Evolutionary conservation across 2,329 filamentous ascomycete genomes (phyloP), one percentile per base, ranked within the genome.

Genomic region (Fusarium sp.): DNA sequence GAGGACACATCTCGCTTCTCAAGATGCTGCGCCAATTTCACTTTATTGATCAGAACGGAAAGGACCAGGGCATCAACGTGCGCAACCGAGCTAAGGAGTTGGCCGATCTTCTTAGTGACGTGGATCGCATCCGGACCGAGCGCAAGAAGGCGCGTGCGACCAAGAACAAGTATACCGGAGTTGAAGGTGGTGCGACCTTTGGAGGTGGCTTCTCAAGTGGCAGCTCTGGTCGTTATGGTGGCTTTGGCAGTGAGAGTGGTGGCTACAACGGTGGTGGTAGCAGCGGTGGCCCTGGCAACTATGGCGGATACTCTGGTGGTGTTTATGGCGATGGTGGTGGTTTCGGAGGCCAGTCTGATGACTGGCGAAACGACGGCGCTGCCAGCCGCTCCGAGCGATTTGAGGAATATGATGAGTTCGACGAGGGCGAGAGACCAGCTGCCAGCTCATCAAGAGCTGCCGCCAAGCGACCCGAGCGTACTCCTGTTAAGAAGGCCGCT

Each of bases 11-110:
- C 69, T 97, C 95, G 21, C 90, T 98, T 15, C 89, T 99, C 67
- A 97, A 98, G 84, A 99, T 99, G 96, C 89, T 99, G 62, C 93
- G 95, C 64, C 96, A 99, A 82, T 99, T 99, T 83, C 96, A 99
- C 84, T 99, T 88, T 83, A 98, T 99, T 82, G 91, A 99, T 80
- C 88, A 90, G 80, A 98, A 98, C 82, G 96, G 96, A 81, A 99
- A 99, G 83, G 96, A 99, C 80, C 96, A 99, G 83, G 96, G 96
- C 69, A 90, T 99, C 82, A 99, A 99, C 79, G 96, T 99, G 66
- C 92, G 96, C 75, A 98, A 98, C 84, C 90, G 96, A 73, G 94
- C 96, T 74, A 98, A 98, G 84, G 96, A 99, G 84, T 87, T 99
- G 56, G 93, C 94, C 18, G 97, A 99, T 72, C 89, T 99, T n/a